phyloP scores from a whole-genome alignment of 1,284 basidiomycete species.

The Lignosus rhinocerotis region DNA sequence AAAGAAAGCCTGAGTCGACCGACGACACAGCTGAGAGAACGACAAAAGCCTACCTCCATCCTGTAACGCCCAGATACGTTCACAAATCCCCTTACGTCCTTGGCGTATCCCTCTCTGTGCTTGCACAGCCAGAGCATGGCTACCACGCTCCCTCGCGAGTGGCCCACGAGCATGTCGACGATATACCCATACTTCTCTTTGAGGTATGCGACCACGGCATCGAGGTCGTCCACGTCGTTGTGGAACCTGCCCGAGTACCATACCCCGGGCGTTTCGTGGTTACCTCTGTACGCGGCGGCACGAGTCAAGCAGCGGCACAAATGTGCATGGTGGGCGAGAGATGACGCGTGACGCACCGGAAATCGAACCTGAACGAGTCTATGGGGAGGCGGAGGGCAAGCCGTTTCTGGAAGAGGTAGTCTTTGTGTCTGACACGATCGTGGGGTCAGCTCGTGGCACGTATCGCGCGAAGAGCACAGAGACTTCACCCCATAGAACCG shows the following conservation, averaged over 20 bases:
- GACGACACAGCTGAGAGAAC: constrained; percentile 2
- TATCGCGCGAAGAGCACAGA: background rate
- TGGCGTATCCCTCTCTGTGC: constrained; percentile 53
- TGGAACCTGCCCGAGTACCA: constrained; percentile 58
- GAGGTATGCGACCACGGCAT: constrained; percentile 63
- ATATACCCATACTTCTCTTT: constrained; percentile 59
- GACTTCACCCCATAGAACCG: constrained; percentile 67
- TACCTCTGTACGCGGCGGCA: constrained; percentile 60
- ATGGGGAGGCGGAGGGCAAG: constrained; percentile 67
- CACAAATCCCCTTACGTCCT: constrained; percentile 55
- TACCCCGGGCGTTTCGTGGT: constrained; percentile 70
- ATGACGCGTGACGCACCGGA: constrained; percentile 59
- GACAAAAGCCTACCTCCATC: constrained; percentile 57
- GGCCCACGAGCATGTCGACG: constrained; percentile 67
- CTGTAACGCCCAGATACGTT: constrained; percentile 75
- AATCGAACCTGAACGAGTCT: constrained; percentile 85
- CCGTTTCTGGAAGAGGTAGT: constrained; percentile 80
- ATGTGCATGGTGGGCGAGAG: background rate
- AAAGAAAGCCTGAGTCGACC: constrained; percentile 5
- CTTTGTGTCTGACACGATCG: constrained; percentile 64
- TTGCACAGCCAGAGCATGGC: constrained; percentile 66
- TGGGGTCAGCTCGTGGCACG: background rate
- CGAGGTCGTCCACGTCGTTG: constrained; percentile 65
- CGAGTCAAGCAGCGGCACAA: background rate
- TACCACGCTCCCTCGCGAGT: constrained; percentile 73